Conservation (phyloP, 2,329 filamentous ascomycete genomes). For the Exophiala calicioides region DNA sequence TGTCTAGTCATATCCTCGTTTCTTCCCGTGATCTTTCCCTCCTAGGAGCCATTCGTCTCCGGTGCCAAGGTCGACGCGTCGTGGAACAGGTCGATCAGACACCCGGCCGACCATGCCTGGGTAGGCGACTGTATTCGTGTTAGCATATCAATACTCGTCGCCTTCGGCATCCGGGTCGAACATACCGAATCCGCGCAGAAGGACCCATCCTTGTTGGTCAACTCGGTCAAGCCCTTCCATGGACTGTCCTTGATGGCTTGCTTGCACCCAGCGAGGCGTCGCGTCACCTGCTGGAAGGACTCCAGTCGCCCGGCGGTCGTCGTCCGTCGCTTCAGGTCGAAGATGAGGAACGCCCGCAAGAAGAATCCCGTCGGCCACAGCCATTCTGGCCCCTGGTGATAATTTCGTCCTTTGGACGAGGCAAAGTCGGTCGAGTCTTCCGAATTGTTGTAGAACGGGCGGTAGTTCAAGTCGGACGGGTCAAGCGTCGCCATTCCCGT, state of each 20-base stretch:
- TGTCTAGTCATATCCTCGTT: background rate
- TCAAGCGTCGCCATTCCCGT: constrained; percentile 96
- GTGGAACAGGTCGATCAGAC: constrained; percentile 93
- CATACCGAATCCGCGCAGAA: constrained; percentile 84
- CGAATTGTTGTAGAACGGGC: constrained; percentile 90
- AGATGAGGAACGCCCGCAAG: constrained; percentile 84
- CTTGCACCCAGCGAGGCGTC: constrained; percentile 79
- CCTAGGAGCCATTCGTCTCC: constrained; percentile 17
- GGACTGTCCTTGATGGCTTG: constrained; percentile 74
- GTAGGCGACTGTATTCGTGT: constrained; percentile 70
- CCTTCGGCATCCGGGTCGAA: constrained; percentile 33
- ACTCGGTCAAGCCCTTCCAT: constrained; percentile 89
- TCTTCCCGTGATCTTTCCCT: background rate
- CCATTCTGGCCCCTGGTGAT: constrained; percentile 98
- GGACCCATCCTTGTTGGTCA: constrained; percentile 87
- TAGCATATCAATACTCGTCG: background rate
- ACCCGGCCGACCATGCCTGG: constrained; percentile 94
- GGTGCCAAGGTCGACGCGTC: constrained; percentile 58
- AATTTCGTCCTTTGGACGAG: constrained; percentile 92
- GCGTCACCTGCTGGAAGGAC: constrained; percentile 91
- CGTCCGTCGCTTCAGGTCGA: constrained; percentile 74
- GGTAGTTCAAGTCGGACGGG: constrained; percentile 87
- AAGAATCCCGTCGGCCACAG: constrained; percentile 97
- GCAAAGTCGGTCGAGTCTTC: constrained; percentile 90
- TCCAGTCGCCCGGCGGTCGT: constrained; percentile 71